Evolutionary conservation across 371 early-diverging fungal genomes (phyloP).

Genomic region (Mucor velutinosus): DNA sequence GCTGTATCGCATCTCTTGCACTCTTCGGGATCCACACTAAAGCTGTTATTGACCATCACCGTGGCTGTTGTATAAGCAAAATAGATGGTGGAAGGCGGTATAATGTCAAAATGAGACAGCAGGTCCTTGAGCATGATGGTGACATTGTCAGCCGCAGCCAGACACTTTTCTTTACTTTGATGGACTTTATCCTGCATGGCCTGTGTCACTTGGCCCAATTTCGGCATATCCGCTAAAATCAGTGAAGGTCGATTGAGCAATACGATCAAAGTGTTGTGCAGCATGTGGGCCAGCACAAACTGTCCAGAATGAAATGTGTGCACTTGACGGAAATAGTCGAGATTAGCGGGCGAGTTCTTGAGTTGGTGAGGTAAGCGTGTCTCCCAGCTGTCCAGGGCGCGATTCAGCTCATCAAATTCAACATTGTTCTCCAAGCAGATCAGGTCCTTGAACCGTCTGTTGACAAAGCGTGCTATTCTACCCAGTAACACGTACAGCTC

Average conservation of each 20-base stretch:
- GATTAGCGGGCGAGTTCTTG: constrained; percentile 39
- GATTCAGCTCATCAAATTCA: constrained; percentile 44
- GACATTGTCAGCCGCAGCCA: constrained; percentile 49
- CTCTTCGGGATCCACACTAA: constrained; percentile 39
- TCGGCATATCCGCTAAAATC: constrained; percentile 28
- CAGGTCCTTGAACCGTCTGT: constrained; percentile 42
- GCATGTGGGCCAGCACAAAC: constrained; percentile 35
- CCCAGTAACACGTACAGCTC: constrained; percentile 32
- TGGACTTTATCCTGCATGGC: constrained; percentile 37
- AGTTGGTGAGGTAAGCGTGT: constrained; percentile 38
- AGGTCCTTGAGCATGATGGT: constrained; percentile 46
- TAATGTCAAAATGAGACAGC: constrained; percentile 22
- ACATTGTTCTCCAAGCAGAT: constrained; percentile 29
- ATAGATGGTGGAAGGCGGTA: constrained; percentile 51
- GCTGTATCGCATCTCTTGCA: constrained; percentile 42
- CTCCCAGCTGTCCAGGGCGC: constrained; percentile 44
- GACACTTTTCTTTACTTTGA: constrained; percentile 42
- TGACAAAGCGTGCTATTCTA: constrained; percentile 47
- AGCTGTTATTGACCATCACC: constrained; percentile 54
- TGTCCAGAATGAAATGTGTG: constrained; percentile 18
- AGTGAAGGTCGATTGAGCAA: constrained; percentile 49
- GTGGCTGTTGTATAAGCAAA: constrained; percentile 56
- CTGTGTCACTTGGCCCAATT: constrained; percentile 31
- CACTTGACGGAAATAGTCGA: constrained; percentile 9
- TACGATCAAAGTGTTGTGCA: constrained; percentile 47